Evolutionary conservation across 192 early-diverging fungal genomes (phyloP).

Genomic region (Entomortierella parvispora): DNA sequence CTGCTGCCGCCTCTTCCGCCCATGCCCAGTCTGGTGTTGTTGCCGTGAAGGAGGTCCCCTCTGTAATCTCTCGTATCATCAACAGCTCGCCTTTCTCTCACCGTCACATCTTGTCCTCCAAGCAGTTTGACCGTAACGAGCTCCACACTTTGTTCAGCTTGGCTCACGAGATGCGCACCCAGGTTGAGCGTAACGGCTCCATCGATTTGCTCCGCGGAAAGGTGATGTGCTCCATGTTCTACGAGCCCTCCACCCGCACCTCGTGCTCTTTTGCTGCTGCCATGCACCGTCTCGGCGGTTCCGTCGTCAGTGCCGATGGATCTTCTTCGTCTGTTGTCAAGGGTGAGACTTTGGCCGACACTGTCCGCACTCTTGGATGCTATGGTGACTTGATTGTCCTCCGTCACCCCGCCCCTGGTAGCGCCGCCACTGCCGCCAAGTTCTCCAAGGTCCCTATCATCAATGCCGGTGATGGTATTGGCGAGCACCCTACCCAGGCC

Average conservation of each 20-base stretch:
- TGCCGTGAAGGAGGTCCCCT: slow-evolving; percentile 15
- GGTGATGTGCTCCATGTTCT: slow-evolving; percentile 95
- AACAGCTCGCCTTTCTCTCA: slow-evolving; percentile 87
- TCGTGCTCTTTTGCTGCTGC: slow-evolving; percentile 94
- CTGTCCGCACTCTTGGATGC: slow-evolving; percentile 91
- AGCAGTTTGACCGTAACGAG: slow-evolving; percentile 93
- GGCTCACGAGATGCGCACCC: slow-evolving; percentile 95
- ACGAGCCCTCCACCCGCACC: slow-evolving; percentile 96
- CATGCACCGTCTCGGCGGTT: slow-evolving; percentile 92
- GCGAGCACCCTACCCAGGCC: slow-evolving; percentile 98
- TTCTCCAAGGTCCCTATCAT: slow-evolving; percentile 92
- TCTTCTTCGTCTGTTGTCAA: slow-evolving; percentile 92
- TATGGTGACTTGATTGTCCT: slow-evolving; percentile 95
- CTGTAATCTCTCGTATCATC: slow-evolving; percentile 55
- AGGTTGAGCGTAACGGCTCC: slow-evolving; percentile 90
- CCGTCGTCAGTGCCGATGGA: slow-evolving; percentile 86
- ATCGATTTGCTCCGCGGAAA: slow-evolving; percentile 90
- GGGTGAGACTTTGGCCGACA: slow-evolving; percentile 95
- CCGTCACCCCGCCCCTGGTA: slow-evolving; percentile 92
- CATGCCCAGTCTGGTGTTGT: slow-evolving; percentile 7
- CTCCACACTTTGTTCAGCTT: slow-evolving; percentile 95
- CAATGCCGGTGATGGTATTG: slow-evolving; percentile 96
- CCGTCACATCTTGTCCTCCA: slow-evolving; percentile 92
- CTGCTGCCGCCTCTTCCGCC: slow-evolving; percentile 4
- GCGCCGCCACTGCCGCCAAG: slow-evolving; percentile 83